These are phyloP conservation scores for Agrocybe chaxingu DNA, from an alignment of 768 basidiomycete species.

Conservation along the genomic window DNA sequence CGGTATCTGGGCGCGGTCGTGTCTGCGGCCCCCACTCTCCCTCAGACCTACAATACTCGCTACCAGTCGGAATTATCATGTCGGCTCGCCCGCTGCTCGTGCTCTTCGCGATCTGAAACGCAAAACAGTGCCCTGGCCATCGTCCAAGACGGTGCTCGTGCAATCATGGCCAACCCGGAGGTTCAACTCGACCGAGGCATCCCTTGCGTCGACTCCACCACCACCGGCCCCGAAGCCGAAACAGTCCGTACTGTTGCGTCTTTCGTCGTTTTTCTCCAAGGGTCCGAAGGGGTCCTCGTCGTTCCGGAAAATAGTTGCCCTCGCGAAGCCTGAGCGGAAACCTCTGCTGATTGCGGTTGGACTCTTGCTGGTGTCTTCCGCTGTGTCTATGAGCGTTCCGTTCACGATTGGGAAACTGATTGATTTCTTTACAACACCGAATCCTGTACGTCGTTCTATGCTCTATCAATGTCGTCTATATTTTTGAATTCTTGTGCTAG, in stretches of 20 bases:
- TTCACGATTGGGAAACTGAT: constrained; percentile 93
- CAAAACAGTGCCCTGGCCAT: neutral
- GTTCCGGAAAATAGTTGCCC: constrained; percentile 67
- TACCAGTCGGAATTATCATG: constrained; percentile 10
- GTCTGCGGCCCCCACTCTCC: constrained; percentile 12
- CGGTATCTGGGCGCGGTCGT: constrained; percentile 24
- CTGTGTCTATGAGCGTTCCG: constrained; percentile 90
- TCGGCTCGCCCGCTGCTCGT: neutral
- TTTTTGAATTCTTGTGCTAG: constrained; percentile 27
- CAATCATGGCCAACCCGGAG: constrained; percentile 5
- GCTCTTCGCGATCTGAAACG: neutral
- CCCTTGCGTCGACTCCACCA: constrained; percentile 6
- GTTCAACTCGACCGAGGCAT: constrained; percentile 16
- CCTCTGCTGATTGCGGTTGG: constrained; percentile 75
- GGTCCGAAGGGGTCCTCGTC: constrained; percentile 52
- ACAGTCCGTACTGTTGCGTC: constrained; percentile 13
- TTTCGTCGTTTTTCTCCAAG: constrained; percentile 7
- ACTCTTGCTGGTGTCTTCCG: constrained; percentile 80
- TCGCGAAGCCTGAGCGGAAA: constrained; percentile 82
- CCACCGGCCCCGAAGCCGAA: constrained; percentile 8
- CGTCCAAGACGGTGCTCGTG: neutral
- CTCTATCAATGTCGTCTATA: neutral
- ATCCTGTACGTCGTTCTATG: constrained; percentile 51
- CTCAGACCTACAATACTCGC: constrained; percentile 1
- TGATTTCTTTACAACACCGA: constrained; percentile 79